Percentiles rank a stretch among this genome's conserved stretches.
Evolutionary conservation across 2,329 filamentous ascomycete genomes (phyloP).

Genomic region (Torrubiella hemipterigena): DNA sequence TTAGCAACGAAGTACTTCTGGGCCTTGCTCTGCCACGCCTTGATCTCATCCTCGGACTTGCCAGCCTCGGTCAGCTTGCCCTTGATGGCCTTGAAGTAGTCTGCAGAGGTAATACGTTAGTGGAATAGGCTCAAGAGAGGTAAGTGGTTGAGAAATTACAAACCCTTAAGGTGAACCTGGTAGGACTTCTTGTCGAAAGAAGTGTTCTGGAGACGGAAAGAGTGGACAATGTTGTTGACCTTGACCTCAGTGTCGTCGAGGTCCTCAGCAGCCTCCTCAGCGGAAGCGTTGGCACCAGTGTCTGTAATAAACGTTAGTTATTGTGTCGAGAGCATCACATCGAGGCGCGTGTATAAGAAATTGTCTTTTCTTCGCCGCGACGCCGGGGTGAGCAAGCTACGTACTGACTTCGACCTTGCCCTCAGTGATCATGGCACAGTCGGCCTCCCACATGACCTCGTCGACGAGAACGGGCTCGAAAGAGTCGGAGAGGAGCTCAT

Average conservation of each 20-base stretch:
- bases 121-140: slow-evolving; percentile 1
- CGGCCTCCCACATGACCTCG: slow-evolving; percentile 74
- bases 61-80: slow-evolving; percentile 50
- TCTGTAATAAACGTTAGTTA: slow-evolving; percentile 33
- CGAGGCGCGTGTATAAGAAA: no score
- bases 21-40: slow-evolving; percentile 70
- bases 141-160: slow-evolving; percentile 11
- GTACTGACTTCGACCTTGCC: slow-evolving; percentile 61
- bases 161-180: slow-evolving; percentile 76
- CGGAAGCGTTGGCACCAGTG: slow-evolving; percentile 92
- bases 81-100: slow-evolving; percentile 89
- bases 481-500: slow-evolving; percentile 96
- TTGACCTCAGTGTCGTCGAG: slow-evolving; percentile 57
- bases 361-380: slow-evolving; percentile 1
- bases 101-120: slow-evolving; percentile 25
- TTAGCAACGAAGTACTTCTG: slow-evolving; percentile 67
- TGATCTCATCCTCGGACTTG: slow-evolving; percentile 53
- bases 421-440: slow-evolving; percentile 82
- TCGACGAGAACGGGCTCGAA: slow-evolving; percentile 74
- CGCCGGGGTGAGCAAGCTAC: slow-evolving; percentile 18
- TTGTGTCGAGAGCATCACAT: neutral
- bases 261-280: slow-evolving; percentile 73
- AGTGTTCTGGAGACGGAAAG: slow-evolving; percentile 76
- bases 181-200: slow-evolving; percentile 81
- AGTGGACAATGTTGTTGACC: slow-evolving; percentile 89